Percentiles rank a stretch among this genome's conserved stretches.
Conservation (phyloP, 495 filamentous ascomycete genomes). For the Annulohypoxylon moriforme region DNA sequence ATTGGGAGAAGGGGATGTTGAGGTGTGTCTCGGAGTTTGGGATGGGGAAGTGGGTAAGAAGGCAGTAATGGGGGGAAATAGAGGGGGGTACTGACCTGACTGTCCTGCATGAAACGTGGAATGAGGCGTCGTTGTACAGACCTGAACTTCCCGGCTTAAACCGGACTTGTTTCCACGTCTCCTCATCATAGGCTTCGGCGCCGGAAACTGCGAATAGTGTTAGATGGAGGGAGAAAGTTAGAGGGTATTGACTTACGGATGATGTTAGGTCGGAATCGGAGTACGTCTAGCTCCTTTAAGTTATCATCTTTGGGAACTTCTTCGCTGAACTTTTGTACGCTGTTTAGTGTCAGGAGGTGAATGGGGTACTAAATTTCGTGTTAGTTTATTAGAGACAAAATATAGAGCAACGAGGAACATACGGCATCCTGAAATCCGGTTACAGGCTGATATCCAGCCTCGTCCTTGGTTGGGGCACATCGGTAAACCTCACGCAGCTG, state of each 20-base stretch:
- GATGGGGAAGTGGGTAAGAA: neutral
- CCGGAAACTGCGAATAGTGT: slow-evolving; percentile 51
- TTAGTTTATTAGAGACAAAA: slow-evolving; percentile 26
- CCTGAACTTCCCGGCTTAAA: slow-evolving; percentile 62
- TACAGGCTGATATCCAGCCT: slow-evolving; percentile 78
- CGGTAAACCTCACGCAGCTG: slow-evolving; percentile 75
- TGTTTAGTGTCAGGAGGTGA: slow-evolving; percentile 80
- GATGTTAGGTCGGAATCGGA: slow-evolving; percentile 87
- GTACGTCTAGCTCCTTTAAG: slow-evolving; percentile 65
- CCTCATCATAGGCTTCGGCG: slow-evolving; percentile 66
- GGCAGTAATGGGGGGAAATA: neutral
- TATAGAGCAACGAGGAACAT: slow-evolving; percentile 43
- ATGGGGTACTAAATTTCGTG: slow-evolving; percentile 72
- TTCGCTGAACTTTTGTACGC: slow-evolving; percentile 71
- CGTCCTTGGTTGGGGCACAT: slow-evolving; percentile 75
- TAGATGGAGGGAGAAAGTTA: slow-evolving; percentile 11
- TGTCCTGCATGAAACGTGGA: slow-evolving; percentile 76
- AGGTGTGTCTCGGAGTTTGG: neutral
- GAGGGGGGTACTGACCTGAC: slow-evolving; percentile 56
- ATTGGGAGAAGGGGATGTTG: neutral
- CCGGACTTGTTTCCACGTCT: slow-evolving; percentile 78
- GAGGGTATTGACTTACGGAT: slow-evolving; percentile 60
- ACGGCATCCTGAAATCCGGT: slow-evolving; percentile 87
- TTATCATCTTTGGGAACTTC: slow-evolving; percentile 64
- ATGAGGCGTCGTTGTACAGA: slow-evolving; percentile 47